Percentiles rank a stretch among this genome's conserved stretches.
phyloP scores from a whole-genome alignment of 2,329 filamentous ascomycete species.

The Cladophialophora carrionii region DNA sequence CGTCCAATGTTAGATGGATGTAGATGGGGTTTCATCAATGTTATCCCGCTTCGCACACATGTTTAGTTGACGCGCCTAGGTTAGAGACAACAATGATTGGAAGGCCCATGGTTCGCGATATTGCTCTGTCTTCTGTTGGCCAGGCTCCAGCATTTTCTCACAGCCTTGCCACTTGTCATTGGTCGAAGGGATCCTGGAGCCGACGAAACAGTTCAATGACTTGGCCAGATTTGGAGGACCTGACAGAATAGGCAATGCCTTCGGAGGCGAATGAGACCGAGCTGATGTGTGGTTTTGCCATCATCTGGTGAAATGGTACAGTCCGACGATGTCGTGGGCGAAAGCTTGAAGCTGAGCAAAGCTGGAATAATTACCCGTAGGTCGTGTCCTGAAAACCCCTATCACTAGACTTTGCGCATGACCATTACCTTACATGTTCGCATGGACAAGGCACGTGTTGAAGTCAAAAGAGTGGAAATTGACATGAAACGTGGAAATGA shows the following conservation, averaged over 20 bases:
- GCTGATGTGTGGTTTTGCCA: neutral
- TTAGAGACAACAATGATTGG: neutral
- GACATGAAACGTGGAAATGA: neutral
- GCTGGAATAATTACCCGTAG: neutral
- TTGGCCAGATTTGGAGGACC: neutral
- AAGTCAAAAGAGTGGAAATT: neutral
- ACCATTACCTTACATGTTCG: neutral
- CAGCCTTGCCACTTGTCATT: neutral
- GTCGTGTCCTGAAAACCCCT: neutral
- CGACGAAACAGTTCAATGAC: neutral
- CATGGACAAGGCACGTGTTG: neutral
- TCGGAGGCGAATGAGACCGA: neutral
- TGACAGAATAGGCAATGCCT: conserved; percentile 2
- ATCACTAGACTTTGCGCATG: neutral
- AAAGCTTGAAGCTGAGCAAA: neutral
- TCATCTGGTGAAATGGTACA: neutral
- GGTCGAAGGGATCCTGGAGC: neutral
- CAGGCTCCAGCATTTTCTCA: conserved; percentile 10
- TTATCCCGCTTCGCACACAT: neutral
- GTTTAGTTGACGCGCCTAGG: neutral
- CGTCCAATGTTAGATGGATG: neutral
- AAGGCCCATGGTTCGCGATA: neutral
- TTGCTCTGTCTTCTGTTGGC: neutral
- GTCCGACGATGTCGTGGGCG: neutral
- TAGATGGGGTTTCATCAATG: neutral